A percentile compares a stretch with the other conserved stretches of the same genome.
These are phyloP conservation scores for Phlyctochytrium planicorne DNA, from an alignment of 192 early-diverging fungal species.

Conservation along the genomic window DNA sequence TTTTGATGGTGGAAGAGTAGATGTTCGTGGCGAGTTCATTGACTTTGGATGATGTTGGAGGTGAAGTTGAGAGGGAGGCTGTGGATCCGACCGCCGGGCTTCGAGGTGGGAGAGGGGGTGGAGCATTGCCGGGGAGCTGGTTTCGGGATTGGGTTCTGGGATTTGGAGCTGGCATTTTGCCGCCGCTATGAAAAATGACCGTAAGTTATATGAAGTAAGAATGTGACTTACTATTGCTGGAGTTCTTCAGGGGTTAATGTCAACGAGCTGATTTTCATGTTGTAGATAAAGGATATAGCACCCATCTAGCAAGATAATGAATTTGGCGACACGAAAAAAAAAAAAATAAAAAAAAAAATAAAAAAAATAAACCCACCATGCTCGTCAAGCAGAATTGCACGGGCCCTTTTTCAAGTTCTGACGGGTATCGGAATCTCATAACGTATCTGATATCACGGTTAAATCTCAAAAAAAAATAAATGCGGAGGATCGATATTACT, in stretches of 20 bases:
- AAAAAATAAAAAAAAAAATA: too few species aligned
- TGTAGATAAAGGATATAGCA: slow-evolving; percentile 57
- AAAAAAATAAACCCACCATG: slow-evolving; percentile 33
- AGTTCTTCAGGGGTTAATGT: slow-evolving; percentile 41
- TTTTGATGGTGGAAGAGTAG: slow-evolving; percentile 8
- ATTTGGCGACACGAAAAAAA: too few species aligned
- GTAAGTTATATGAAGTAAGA: not conserved
- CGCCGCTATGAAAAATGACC: not conserved
- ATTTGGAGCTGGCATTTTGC: not conserved
- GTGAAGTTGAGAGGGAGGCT: slow-evolving; percentile 13
- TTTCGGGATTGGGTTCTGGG: not conserved
- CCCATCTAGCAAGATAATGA: slow-evolving; percentile 44
- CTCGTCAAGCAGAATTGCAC: slow-evolving; percentile 53
- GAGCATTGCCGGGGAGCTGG: not conserved
- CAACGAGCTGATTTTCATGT: slow-evolving; percentile 44
- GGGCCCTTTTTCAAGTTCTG: slow-evolving; percentile 44
- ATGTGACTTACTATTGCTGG: slow-evolving; percentile 11
- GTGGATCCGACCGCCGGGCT: slow-evolving; percentile 15
- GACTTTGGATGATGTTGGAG: slow-evolving; percentile 13
- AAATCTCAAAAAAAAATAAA: not conserved
- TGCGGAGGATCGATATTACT: slow-evolving; percentile 17
- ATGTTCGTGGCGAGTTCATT: slow-evolving; percentile 15
- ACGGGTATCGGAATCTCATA: slow-evolving; percentile 43
- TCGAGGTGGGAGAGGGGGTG: not conserved
- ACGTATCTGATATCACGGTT: slow-evolving; percentile 32